phyloP scores from a whole-genome alignment of 176 grass and related monocot species.

The Zea luxurians region DNA sequence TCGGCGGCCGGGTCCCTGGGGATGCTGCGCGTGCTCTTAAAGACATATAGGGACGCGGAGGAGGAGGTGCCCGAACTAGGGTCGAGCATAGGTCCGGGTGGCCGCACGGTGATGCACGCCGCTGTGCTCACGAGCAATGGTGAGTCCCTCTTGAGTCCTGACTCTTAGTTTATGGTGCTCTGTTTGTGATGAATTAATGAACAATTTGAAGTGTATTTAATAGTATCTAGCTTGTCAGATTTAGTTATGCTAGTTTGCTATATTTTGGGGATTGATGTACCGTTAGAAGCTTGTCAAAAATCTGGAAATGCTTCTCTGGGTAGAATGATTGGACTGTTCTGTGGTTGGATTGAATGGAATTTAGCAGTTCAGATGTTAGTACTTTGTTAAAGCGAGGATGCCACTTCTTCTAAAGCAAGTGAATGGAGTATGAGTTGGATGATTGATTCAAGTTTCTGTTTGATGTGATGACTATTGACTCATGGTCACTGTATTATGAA shows the following conservation, averaged over 20 bases:
- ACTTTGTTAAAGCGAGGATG: constrained; percentile 1
- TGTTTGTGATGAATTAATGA: neutral
- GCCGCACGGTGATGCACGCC: constrained; percentile 58
- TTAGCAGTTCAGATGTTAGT: neutral
- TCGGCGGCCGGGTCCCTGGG: constrained; percentile 44
- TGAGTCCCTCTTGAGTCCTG: constrained; percentile 24
- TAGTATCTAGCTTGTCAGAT: neutral
- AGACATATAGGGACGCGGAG: constrained; percentile 11
- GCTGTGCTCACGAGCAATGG: constrained; percentile 49
- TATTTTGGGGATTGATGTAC: constrained; percentile 7
- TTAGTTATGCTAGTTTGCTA: neutral
- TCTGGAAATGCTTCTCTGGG: neutral
- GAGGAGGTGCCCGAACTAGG: neutral
- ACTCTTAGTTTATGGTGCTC: neutral
- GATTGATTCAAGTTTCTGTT: constrained; percentile 9
- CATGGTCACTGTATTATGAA: neutral
- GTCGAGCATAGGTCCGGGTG: constrained; percentile 38
- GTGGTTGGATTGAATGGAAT: neutral
- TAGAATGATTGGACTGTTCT: neutral
- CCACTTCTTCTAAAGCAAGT: constrained; percentile 1
- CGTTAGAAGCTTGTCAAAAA: neutral
- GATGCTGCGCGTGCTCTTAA: constrained; percentile 41
- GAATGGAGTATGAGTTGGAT: neutral
- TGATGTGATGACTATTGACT: constrained; percentile 12
- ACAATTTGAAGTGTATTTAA: neutral